These are phyloP conservation scores for Sporothrix schenckii DNA, from an alignment of 2,329 filamentous ascomycete genomes.

Conservation along the genomic window DNA sequence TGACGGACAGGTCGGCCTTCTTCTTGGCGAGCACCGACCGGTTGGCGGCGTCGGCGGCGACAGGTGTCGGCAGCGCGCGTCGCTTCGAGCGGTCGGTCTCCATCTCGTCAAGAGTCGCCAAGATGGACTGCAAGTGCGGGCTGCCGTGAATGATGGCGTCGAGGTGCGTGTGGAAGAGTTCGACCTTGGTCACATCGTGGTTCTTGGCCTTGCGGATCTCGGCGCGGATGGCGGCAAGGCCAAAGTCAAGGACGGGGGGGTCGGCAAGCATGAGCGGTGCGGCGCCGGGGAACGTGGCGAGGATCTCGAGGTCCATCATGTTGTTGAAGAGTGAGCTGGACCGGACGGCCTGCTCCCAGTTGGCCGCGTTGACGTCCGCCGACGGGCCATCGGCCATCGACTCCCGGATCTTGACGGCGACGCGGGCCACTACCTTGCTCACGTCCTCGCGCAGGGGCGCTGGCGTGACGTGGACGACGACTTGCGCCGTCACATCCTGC, in stretches of 20 bases:
- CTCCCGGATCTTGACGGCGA: conserved; percentile 27
- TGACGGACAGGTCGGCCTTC: conserved; percentile 29
- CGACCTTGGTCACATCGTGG: conserved; percentile 33
- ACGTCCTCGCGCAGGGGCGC: conserved; percentile 44
- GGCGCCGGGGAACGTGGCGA: conserved; percentile 37
- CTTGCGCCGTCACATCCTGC: conserved; percentile 32
- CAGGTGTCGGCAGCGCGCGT: conserved; percentile 13
- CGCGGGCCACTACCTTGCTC: conserved; percentile 42
- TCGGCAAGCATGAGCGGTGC: conserved; percentile 61
- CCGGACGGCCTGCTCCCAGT: conserved; percentile 37
- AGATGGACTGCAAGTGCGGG: conserved; percentile 34
- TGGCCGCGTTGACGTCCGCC: not conserved
- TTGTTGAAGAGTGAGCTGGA: conserved; percentile 35
- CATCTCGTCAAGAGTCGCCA: conserved; percentile 35
- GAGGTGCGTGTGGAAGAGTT: conserved; percentile 34
- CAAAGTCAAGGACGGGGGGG: conserved; percentile 66
- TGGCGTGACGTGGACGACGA: conserved; percentile 35
- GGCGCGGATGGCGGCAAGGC: conserved; percentile 61
- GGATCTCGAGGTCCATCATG: conserved; percentile 36
- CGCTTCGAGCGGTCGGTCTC: conserved; percentile 31
- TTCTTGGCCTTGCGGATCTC: conserved; percentile 33
- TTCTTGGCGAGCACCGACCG: conserved; percentile 25
- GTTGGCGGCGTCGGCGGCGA: conserved; percentile 11
- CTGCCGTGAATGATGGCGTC: conserved; percentile 34
- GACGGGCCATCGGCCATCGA: conserved; percentile 7